A percentile compares a stretch with the other conserved stretches of the same genome.
phyloP scores from a whole-genome alignment of 257 asterid genomes.

The Perilla frutescens region DNA sequence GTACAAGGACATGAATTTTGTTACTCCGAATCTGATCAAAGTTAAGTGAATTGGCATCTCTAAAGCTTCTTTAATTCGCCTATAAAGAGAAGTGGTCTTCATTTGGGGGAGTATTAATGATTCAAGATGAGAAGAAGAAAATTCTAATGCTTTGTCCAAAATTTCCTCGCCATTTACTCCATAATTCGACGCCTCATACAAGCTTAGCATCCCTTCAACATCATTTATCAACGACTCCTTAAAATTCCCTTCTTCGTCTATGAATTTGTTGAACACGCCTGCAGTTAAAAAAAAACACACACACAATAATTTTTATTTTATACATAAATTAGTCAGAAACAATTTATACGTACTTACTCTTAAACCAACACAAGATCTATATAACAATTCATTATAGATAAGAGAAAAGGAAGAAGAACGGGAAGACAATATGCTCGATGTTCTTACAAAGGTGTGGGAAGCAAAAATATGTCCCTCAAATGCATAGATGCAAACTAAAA shows the following conservation, averaged over 20 bases:
- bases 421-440: no score
- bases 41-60: slow-evolving; percentile 39
- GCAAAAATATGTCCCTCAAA: no score
- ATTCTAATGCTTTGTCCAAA: slow-evolving; percentile 44
- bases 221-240: slow-evolving; percentile 16
- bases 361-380: no score
- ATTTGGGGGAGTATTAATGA: not conserved
- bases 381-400: no score
- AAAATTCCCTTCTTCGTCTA: slow-evolving; percentile 34
- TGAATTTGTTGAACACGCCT: slow-evolving; percentile 40
- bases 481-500: no score
- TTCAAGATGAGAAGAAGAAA: slow-evolving; percentile 34
- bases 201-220: slow-evolving; percentile 34
- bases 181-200: slow-evolving; percentile 45
- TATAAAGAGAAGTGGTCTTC: not conserved
- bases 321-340: no score
- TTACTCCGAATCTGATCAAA: slow-evolving; percentile 36
- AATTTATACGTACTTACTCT: no score
- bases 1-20: slow-evolving; percentile 35
- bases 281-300: not conserved
- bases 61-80: slow-evolving; percentile 33
- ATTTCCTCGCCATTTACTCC: slow-evolving; percentile 38
- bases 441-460: no score
- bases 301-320: no score
- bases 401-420: no score